Base-by-base conservation (phyloP, 148 eudicot species). In the Cornus controversa region DNA sequence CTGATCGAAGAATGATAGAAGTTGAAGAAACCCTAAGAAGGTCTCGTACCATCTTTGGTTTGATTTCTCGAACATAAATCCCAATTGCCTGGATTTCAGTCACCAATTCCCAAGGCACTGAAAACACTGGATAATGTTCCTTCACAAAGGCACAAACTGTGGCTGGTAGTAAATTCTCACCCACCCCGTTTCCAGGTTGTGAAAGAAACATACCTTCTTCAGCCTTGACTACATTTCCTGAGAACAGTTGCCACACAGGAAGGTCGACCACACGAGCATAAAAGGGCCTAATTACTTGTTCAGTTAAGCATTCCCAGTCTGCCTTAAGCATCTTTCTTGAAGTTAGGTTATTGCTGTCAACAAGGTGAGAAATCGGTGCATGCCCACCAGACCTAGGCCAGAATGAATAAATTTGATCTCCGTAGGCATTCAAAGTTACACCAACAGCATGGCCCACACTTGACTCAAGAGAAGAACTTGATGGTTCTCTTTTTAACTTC, bases 181-280 rank as follows among this genome's bases (percentile, higher is more conserved):
- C 98, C 70, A 93, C 89, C 64, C 86, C 92, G 83, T 75, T 87
- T 62, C 93, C 89, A 66, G 99, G 99, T 77, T 93, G 98, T n/a
- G 98, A 88, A 70, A 96, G 93, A 85, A 96, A 96, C 99, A 96
- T 96, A 71, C 99, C 99, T 77, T 96, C 97, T 74, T 92, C 93
- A 82, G 93, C 97, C 86, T 84, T 93, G 29, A 92, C 98, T 72
- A 92, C 83, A 74, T 85, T 91, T 72, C 99, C 99, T 22, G 99
- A 96, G 83, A 88, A 89, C 69, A 96, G 83, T 83, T 92, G 97
- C 99, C 99, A 96, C 47, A 93, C 95, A 18, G 99, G 95, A 73
- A 93, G 90, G 73, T 96, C 95, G 34, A 91, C 87, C 67, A 96
- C 82, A 69, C 92, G 95, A 77, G 85, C 81, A 89, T 96, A 96